Base-by-base conservation (phyloP, 805 yeast genomes). In the Yamadazyma paraphyllophila region DNA sequence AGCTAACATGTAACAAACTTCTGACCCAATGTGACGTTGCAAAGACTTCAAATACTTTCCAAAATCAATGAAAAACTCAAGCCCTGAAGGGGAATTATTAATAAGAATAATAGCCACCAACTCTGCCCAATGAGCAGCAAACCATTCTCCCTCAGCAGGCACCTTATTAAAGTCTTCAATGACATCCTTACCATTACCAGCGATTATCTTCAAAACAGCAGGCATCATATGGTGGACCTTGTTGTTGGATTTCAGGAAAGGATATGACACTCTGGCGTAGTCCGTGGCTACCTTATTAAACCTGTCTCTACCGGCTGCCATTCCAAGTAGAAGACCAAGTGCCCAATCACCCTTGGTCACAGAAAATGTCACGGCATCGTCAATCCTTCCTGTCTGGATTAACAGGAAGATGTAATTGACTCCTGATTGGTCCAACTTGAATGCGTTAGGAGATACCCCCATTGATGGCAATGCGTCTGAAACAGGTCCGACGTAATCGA, bases 321-420 rank as follows among this genome's bases (percentile, higher is more conserved):
- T 77, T 1, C 95, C 82, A 41, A 91, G 68, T 26, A 89, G 60
- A 44, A 92, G 64, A 0, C 96, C 85, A 62, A 90, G 71, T 0
- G 92, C 82, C 85, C 88, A 91, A 52, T 88, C 87, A 8, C 80
- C 77, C 43, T 79, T 77, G 1, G 76, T 69, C 14, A 90, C 60
- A 1, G 94, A 82, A 44, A 73, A 67, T 17, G 75, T 70, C 39
- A 90, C 63, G 0, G 96, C 97, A 4, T 73, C 76, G 11, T 77
- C 80, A 17, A 82, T 77, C 46, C 83, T 74, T 1, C 97, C 97
- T 4, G 67, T 63, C 52, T 81, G 82, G 33, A 82, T 66, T 36
- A 71, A 52, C 34, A 55, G 49, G 54, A 67, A 68, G 2, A 67
- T 64, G 24, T 58, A 53, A 46, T 64, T 61, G 12, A 64, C 51